Conservation (phyloP, 176 grass and related monocot species). For the Zizania latifolia region DNA sequence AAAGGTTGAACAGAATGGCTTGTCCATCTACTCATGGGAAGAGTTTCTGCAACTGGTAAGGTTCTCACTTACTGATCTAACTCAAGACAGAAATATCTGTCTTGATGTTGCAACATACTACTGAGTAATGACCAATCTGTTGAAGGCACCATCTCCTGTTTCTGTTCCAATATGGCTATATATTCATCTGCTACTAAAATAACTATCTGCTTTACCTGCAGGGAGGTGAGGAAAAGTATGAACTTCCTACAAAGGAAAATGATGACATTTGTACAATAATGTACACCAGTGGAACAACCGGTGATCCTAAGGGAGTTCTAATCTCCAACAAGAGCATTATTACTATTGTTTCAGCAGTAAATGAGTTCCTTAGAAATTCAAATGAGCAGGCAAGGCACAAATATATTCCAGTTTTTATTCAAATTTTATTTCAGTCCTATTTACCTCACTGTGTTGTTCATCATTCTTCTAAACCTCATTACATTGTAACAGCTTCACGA, state of each 20-base stretch:
- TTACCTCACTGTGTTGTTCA: neutral
- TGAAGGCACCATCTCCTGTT: neutral
- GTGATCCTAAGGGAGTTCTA: conserved; percentile 89
- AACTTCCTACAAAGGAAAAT: conserved; percentile 70
- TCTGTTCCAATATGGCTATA: conserved; percentile 2
- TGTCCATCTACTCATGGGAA: conserved; percentile 79
- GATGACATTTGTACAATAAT: conserved; percentile 90
- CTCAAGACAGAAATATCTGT: neutral
- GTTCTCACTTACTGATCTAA: neutral
- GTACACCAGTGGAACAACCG: conserved; percentile 97
- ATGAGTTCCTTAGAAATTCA: conserved; percentile 46
- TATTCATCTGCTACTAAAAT: conserved; percentile 8
- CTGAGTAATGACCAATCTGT: neutral
- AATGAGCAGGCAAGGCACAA: conserved; percentile 49
- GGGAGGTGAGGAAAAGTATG: conserved; percentile 63
- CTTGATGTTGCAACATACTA: neutral
- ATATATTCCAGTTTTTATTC: no score
- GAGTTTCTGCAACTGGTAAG: conserved; percentile 79
- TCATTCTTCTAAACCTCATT: conserved; percentile 15
- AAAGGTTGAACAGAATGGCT: conserved; percentile 60
- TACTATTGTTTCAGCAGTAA: conserved; percentile 64
- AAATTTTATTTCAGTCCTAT: neutral
- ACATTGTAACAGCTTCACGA: conserved; percentile 44
- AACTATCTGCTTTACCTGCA: conserved; percentile 29
- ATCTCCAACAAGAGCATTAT: conserved; percentile 88